Base-by-base conservation (phyloP, 495 filamentous ascomycete species). In the Penicillium mononematosum region DNA sequence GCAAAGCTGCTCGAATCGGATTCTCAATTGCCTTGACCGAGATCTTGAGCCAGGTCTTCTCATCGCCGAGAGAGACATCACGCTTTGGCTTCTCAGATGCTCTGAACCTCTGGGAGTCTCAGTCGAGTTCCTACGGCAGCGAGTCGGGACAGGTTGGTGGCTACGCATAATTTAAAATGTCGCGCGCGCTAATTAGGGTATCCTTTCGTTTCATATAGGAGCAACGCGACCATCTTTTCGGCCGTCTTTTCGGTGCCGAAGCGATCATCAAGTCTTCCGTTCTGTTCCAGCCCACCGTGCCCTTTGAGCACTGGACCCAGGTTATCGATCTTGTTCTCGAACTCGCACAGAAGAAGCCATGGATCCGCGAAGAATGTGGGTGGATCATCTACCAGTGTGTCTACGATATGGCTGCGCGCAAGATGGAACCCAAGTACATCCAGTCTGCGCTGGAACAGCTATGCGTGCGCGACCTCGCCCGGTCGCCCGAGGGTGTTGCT, bases 21-120 rank as follows among this genome's bases (percentile, higher is more conserved):
- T 97, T 94, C 67, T 95, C 90, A 38, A 77, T 96, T 55, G 91
- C 93, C 2, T 72, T 98, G 60, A 89, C 92, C 0, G 93, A 97
- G 72, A 76, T 96, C 53, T 67, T 95, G 39, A 76, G 79, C 1
- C 83, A 87, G 64, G 65, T 89, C 22, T 78, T 77, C 56, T 60
- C 62, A 9, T 17, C 52, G 5, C 34, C 60, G 19, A 60, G 65
- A 14, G 73, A 69, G 41, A 59, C 55, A 32, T 52, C 63, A 22
- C 67, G 63, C 78, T 83, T 69, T 70, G 81, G 14, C 3, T 57
- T 81, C 17, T 47, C 64, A 2, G 78, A 80, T 61, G 76, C 85
- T 0, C 68, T 96, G 31, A 71, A 79, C 6, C 76, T 89, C n/a
- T 78, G 95, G 66, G 77, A 88, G 41, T 77, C 83, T 47, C 85